A percentile compares a stretch with the other conserved stretches of the same genome.
These are phyloP conservation scores for Colletotrichum karsti DNA, from an alignment of 2,329 filamentous ascomycete genomes.

Conservation along the genomic window DNA sequence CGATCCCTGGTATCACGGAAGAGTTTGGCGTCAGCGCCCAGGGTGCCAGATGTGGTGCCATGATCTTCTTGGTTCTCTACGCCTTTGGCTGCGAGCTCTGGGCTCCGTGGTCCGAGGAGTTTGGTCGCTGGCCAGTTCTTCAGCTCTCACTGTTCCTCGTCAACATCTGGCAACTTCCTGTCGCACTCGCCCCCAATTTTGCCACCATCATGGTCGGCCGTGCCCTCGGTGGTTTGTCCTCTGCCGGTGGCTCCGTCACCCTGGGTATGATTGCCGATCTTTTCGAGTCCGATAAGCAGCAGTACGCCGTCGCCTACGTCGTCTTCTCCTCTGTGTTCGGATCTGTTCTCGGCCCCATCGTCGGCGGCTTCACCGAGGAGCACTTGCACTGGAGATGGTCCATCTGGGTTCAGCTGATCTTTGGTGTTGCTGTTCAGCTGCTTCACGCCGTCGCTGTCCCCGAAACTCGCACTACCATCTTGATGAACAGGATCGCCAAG, in stretches of 20 bases:
- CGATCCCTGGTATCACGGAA: slow-evolving; percentile 68
- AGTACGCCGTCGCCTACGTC: slow-evolving; percentile 79
- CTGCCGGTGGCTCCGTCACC: slow-evolving; percentile 77
- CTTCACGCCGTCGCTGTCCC: slow-evolving; percentile 76
- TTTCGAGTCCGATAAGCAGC: slow-evolving; percentile 75
- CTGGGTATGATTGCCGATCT: slow-evolving; percentile 80
- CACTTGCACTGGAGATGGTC: slow-evolving; percentile 74
- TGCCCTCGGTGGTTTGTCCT: slow-evolving; percentile 74
- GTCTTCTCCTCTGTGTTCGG: slow-evolving; percentile 84
- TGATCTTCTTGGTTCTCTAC: slow-evolving; percentile 82
- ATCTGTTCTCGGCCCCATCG: slow-evolving; percentile 78
- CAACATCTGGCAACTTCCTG: slow-evolving; percentile 80
- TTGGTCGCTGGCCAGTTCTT: slow-evolving; percentile 79
- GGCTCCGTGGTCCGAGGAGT: slow-evolving; percentile 88
- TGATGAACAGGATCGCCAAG: slow-evolving; percentile 84
- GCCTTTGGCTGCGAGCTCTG: slow-evolving; percentile 89
- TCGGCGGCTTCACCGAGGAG: slow-evolving; percentile 79
- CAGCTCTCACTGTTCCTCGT: slow-evolving; percentile 78
- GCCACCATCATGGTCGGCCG: slow-evolving; percentile 75
- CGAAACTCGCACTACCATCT: slow-evolving; percentile 79
- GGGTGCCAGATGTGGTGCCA: slow-evolving; percentile 76
- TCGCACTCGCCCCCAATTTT: slow-evolving; percentile 79
- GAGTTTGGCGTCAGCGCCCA: slow-evolving; percentile 75
- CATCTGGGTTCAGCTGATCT: slow-evolving; percentile 87
- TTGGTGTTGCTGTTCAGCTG: slow-evolving; percentile 74